Conservation (phyloP, 2,329 filamentous ascomycete species). For the Cucurbitaria berberidis region DNA sequence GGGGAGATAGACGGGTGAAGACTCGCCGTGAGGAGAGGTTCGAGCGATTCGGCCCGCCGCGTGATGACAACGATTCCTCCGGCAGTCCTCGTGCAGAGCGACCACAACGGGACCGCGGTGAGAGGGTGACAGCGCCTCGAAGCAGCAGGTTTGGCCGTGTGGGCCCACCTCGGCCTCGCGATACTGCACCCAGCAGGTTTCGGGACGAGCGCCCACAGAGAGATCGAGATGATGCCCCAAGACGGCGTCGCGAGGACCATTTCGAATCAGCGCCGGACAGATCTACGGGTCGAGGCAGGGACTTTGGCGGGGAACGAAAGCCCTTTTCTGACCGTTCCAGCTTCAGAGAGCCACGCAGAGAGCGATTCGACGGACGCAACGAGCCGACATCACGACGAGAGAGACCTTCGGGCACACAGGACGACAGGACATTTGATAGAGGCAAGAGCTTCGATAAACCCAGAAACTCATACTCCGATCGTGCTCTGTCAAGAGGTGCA, state of each 20-base stretch:
- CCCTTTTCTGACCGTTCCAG: neutral
- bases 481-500: neutral
- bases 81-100: neutral
- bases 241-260: neutral
- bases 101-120: neutral
- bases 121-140: neutral
- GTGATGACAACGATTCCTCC: conserved; percentile 1
- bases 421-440: neutral
- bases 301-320: neutral
- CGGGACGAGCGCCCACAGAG: neutral
- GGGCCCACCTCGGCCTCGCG: conserved; percentile 5
- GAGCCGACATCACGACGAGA: neutral
- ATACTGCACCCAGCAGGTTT: conserved; percentile 2
- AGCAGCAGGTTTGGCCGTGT: conserved; percentile 13
- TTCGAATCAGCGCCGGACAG: neutral
- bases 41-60: conserved; percentile 14
- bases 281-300: neutral
- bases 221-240: neutral
- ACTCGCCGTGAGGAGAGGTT: conserved; percentile 5
- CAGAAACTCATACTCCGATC: neutral
- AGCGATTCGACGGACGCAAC: neutral
- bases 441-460: neutral
- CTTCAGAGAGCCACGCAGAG: neutral
- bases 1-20: neutral
- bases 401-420: neutral